These are phyloP conservation scores for Camelina sativa DNA, from an alignment of 345 rosid genomes.

Conservation along the genomic window DNA sequence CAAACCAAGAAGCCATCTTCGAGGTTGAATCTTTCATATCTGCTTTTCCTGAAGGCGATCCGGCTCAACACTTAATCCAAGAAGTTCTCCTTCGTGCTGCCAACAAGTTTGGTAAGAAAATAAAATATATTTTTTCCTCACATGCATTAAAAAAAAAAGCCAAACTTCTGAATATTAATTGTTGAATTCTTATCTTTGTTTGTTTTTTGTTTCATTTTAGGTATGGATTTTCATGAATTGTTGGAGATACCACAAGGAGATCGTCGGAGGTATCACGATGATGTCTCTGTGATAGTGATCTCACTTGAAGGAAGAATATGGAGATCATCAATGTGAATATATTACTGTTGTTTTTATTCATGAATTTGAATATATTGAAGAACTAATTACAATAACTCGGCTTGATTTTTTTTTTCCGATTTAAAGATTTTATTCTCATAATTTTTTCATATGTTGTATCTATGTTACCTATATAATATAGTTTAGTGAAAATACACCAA, in stretches of 20 bases:
- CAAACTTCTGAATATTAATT: neutral
- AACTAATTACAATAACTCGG: constrained; percentile 34
- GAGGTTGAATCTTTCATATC: constrained; percentile 80
- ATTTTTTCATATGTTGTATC: constrained; percentile 33
- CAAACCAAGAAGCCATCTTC: constrained; percentile 82
- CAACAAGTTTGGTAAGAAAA: constrained; percentile 72
- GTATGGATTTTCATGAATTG: constrained; percentile 84
- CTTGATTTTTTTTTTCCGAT: constrained; percentile 19
- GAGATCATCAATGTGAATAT: constrained; percentile 74
- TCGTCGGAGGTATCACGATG: constrained; percentile 89
- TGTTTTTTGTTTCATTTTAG: constrained; percentile 46
- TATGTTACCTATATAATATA: constrained; percentile 22
- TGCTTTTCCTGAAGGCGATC: constrained; percentile 90
- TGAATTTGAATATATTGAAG: constrained; percentile 30
- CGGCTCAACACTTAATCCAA: constrained; percentile 91
- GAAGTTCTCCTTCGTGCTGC: constrained; percentile 90
- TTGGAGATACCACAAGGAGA: constrained; percentile 94
- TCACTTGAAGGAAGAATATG: constrained; percentile 94
- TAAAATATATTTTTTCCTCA: neutral
- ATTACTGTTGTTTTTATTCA: constrained; percentile 7
- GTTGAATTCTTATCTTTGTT: neutral
- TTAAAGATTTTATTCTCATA: neutral
- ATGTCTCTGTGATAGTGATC: constrained; percentile 82
- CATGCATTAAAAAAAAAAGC: neutral
- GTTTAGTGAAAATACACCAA: constrained; percentile 32